Evolutionary conservation across 495 filamentous ascomycete genomes (phyloP), one percentile per base, ranked within the genome.

Genomic region (Trypethelium eluteriae): DNA sequence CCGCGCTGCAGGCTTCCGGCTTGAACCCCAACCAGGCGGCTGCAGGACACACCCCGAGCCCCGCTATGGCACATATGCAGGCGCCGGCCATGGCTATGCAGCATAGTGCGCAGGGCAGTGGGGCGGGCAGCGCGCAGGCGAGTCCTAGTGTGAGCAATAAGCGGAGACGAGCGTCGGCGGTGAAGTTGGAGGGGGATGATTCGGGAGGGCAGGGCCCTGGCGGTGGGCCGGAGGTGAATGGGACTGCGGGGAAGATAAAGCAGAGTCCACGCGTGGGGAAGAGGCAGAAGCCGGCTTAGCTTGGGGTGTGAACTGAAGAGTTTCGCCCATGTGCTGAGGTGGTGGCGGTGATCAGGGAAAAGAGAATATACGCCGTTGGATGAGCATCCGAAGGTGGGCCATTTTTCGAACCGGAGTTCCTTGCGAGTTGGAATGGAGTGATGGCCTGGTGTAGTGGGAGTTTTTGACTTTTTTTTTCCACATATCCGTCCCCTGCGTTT

Each of bases 141-240:
- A 95, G 91, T 64, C 92, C 92, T 10, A 89, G 88, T 64, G 85
- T 87, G 39, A 86, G 82, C 59, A 89, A 87, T 73, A 93, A 94
- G 77, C 85, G 91, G 66, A 82, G 92, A 65, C 80, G 91, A 49
- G 80, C 87, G 10, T 92, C 90, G 67, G 85, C 85, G 3, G 88
- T 93, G 62, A 94, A 95, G 79, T 79, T 81, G 44, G 91, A 93
- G 66, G 83, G 80, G 18, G 90, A 93, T 18, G 85, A 85, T 32
- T 79, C 74, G 1, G 70, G 39, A 36, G 63, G 32, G 14, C 56
- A 49, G 18, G 57, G 35, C 2, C 44, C 25, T 0, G 53, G 18
- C 1, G 25, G 32, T 0, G 53, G 53, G 6, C 32, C 53, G 7
- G 53, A 59, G 53, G 32, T 59, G 63, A 75, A 70, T 62, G 76